Conservation (phyloP, 2,329 filamentous ascomycete genomes). For the Sporothrix variecibatus region DNA sequence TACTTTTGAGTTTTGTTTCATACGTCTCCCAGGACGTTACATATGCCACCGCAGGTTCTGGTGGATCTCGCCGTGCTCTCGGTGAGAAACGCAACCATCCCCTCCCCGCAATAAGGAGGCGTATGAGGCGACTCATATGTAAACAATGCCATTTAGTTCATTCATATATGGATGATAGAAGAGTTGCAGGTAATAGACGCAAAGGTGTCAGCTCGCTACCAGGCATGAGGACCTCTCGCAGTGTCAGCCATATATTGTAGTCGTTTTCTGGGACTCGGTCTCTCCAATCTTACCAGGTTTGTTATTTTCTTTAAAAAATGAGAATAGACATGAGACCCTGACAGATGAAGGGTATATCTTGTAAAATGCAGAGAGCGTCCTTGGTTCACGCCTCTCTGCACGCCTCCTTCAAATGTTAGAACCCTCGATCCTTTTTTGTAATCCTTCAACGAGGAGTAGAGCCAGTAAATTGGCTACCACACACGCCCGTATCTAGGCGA, state of each 20-base stretch:
- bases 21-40: background rate
- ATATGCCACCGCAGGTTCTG: background rate
- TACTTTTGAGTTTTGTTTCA: background rate
- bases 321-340: background rate
- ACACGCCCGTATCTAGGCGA: background rate
- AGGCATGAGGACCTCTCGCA: background rate
- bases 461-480: constrained; percentile 4
- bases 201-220: background rate
- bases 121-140: background rate
- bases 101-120: background rate
- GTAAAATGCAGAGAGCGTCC: background rate
- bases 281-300: background rate
- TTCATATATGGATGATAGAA: background rate
- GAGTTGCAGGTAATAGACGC: background rate
- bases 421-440: background rate
- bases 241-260: background rate
- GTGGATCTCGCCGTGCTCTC: background rate
- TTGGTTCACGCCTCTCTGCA: background rate
- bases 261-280: background rate
- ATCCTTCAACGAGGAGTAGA: background rate
- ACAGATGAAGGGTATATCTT: background rate
- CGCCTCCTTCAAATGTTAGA: background rate
- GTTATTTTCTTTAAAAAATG: background rate
- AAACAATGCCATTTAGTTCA: background rate
- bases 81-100: background rate